Evolutionary conservation across 768 basidiomycete species (phyloP).

Genomic region (Mycena vulgaris): DNA sequence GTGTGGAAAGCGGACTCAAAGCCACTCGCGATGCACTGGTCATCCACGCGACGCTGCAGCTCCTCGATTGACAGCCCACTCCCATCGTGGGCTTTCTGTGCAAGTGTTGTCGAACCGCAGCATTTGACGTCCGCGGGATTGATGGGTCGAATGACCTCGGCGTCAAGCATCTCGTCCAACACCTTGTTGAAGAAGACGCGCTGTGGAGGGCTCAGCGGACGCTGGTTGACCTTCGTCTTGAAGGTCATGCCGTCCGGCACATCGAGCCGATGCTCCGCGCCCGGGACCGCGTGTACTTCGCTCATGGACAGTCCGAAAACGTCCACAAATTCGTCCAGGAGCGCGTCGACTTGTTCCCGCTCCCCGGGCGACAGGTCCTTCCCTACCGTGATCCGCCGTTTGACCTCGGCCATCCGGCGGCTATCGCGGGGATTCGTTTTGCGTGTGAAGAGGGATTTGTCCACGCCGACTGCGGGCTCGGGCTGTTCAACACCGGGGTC

Average conservation of each 20-base stretch:
- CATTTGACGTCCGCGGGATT: slow-evolving; percentile 35
- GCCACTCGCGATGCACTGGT: slow-evolving; percentile 28
- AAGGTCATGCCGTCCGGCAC: slow-evolving; percentile 5
- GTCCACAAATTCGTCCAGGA: slow-evolving; percentile 26
- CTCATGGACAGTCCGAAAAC: slow-evolving; percentile 25
- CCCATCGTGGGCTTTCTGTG: slow-evolving; percentile 34
- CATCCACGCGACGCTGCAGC: slow-evolving; percentile 25
- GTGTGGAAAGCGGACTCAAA: slow-evolving; percentile 10
- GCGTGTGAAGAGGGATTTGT: slow-evolving; percentile 14
- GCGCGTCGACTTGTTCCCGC: slow-evolving; percentile 13
- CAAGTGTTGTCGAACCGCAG: slow-evolving; percentile 26
- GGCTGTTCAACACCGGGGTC: slow-evolving; percentile 17
- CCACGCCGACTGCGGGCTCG: not conserved
- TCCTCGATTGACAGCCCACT: slow-evolving; percentile 29
- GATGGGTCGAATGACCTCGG: slow-evolving; percentile 14
- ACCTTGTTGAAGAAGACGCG: slow-evolving; percentile 37
- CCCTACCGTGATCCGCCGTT: slow-evolving; percentile 14
- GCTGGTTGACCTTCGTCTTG: slow-evolving; percentile 37
- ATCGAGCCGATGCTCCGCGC: slow-evolving; percentile 13
- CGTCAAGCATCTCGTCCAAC: slow-evolving; percentile 46
- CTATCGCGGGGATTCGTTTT: slow-evolving; percentile 12
- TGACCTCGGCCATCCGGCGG: slow-evolving; percentile 17
- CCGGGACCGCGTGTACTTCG: slow-evolving; percentile 12
- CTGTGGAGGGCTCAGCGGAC: slow-evolving; percentile 42
- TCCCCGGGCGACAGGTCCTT: not conserved